Percentiles rank a stretch among this genome's conserved stretches.
phyloP scores from a whole-genome alignment of 2,329 filamentous ascomycete genomes.

The Ceratocystis huliohia region DNA sequence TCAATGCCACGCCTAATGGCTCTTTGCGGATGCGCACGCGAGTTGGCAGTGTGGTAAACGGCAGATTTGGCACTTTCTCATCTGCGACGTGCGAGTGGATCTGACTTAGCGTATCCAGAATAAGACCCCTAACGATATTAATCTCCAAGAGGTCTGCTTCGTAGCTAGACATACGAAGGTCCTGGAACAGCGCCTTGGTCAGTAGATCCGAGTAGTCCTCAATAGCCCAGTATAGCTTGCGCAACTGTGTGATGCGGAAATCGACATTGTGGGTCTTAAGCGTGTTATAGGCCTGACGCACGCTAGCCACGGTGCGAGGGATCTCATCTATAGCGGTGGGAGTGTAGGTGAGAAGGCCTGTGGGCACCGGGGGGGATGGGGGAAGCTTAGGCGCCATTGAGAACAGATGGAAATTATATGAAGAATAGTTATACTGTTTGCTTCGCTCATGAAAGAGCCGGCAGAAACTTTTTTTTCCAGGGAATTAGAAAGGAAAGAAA shows the following conservation, averaged over 20 bases:
- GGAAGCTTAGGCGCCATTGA: conserved; percentile 5
- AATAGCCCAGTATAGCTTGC: conserved; percentile 88
- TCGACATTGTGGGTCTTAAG: conserved; percentile 72
- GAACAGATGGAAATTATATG: background rate
- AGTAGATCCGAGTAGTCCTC: conserved; percentile 65
- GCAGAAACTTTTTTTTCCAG: background rate
- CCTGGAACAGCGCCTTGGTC: conserved; percentile 59
- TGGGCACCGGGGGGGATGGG: conserved; percentile 9
- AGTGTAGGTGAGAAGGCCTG: conserved; percentile 28
- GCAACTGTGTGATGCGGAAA: conserved; percentile 73
- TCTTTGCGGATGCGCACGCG: conserved; percentile 72
- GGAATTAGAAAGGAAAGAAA: background rate
- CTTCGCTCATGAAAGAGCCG: background rate
- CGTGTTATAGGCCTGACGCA: conserved; percentile 58
- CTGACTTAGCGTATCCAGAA: conserved; percentile 64
- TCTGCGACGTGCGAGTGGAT: conserved; percentile 74
- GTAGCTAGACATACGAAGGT: conserved; percentile 64
- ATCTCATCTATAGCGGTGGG: conserved; percentile 33
- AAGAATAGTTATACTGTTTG: background rate
- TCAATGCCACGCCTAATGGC: conserved; percentile 66
- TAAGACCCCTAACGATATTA: conserved; percentile 67
- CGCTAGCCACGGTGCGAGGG: conserved; percentile 42
- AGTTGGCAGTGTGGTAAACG: conserved; percentile 39
- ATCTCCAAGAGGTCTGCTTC: conserved; percentile 67
- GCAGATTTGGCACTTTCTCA: conserved; percentile 57